These are phyloP conservation scores for Fraxinus cuspidata DNA, from an alignment of 257 asterid species.

Conservation along the genomic window DNA sequence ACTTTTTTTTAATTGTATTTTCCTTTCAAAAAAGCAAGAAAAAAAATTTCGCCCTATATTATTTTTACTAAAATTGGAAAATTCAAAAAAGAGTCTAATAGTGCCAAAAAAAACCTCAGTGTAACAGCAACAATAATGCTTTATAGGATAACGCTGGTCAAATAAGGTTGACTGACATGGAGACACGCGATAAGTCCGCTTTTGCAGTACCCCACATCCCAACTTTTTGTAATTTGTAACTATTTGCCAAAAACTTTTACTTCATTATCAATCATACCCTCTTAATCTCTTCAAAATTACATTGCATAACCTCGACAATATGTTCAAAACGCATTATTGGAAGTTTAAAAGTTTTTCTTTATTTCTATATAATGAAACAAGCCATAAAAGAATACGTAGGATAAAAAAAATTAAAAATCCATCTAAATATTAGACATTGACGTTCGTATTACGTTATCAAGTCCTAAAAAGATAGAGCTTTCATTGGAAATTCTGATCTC, in stretches of 20 bases:
- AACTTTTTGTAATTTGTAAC: slow-evolving; percentile 17
- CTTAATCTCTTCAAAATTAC: slow-evolving; percentile 13
- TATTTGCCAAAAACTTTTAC: slow-evolving; percentile 21
- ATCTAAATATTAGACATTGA: too few relatives aligned
- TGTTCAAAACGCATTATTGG: neutral
- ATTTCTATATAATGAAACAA: too few relatives aligned
- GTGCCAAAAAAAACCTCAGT: neutral
- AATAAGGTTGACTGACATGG: slow-evolving; percentile 24
- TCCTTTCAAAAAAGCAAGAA: neutral
- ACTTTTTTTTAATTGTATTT: neutral
- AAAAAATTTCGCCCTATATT: neutral
- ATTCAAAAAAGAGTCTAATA: neutral
- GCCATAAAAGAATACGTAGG: too few relatives aligned
- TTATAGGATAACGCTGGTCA: slow-evolving; percentile 25
- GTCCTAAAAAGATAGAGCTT: too few relatives aligned
- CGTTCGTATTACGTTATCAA: too few relatives aligned
- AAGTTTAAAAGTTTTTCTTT: too few relatives aligned
- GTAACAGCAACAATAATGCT: slow-evolving; percentile 20
- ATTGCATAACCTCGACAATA: neutral
- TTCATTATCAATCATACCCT: slow-evolving; percentile 16
- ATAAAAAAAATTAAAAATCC: too few relatives aligned
- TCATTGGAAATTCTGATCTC: too few relatives aligned
- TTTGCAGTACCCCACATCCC: neutral
- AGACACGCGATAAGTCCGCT: slow-evolving; percentile 7
- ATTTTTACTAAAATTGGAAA: neutral